Conservation (phyloP, 202 grass and related monocot species). For the Schoenoplectus tabernaemontani region DNA sequence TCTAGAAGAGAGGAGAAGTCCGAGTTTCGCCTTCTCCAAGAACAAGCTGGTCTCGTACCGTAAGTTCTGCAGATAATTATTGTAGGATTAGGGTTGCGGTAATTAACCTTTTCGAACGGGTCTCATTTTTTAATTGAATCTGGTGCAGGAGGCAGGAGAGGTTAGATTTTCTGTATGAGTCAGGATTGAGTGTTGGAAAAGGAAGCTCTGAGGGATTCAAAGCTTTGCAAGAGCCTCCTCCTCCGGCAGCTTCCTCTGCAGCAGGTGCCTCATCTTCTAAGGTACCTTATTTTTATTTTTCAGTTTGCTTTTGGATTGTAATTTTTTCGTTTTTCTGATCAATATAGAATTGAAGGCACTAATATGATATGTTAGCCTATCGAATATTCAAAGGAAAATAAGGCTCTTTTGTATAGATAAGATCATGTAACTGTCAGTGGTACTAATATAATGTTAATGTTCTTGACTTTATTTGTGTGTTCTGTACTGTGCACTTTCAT, state of each 20-base stretch:
- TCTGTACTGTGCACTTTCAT: neutral
- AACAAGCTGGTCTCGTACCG: conserved; percentile 76
- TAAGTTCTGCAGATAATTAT: conserved; percentile 25
- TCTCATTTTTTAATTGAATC: neutral
- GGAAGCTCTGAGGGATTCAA: conserved; percentile 85
- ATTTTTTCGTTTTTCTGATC: neutral
- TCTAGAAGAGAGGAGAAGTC: conserved; percentile 81
- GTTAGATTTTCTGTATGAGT: conserved; percentile 97
- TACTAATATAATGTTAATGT: neutral
- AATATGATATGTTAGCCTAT: neutral
- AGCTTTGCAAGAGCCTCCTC: conserved; percentile 45
- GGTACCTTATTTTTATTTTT: conserved; percentile 25
- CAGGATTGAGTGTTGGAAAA: conserved; percentile 80
- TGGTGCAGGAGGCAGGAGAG: conserved; percentile 70
- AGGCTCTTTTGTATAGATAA: neutral
- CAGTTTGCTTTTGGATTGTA: neutral
- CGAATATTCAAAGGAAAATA: no score
- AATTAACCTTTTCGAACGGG: neutral
- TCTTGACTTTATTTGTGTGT: neutral
- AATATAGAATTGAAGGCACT: neutral
- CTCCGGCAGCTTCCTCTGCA: conserved; percentile 28
- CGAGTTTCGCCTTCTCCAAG: conserved; percentile 88
- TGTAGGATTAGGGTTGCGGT: conserved; percentile 26
- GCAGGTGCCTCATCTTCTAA: conserved; percentile 48
- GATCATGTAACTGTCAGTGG: neutral